A percentile compares a stretch with the other conserved stretches of the same genome.
Conservation (phyloP, 768 basidiomycete species). For the Megacollybia marginata region DNA sequence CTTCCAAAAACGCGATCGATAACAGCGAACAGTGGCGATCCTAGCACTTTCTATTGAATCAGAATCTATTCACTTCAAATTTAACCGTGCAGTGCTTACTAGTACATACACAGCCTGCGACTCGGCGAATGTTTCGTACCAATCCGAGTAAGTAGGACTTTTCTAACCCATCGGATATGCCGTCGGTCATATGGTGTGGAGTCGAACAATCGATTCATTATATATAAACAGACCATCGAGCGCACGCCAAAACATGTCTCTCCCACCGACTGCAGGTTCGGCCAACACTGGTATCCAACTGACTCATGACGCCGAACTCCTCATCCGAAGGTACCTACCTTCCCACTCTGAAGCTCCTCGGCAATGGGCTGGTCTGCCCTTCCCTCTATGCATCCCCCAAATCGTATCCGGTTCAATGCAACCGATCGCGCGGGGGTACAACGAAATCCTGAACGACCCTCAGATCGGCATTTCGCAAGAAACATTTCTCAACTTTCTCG, state of each 20-base stretch:
- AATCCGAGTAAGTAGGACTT: too few species aligned
- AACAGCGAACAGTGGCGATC: too few species aligned
- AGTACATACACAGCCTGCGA: too few species aligned
- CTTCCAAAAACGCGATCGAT: too few species aligned
- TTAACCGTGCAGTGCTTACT: too few species aligned
- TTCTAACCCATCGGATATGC: too few species aligned
- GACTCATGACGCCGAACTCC: neutral
- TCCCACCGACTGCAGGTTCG: neutral
- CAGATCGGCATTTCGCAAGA: slow-evolving; percentile 9
- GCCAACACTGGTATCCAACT: neutral
- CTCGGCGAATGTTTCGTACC: too few species aligned
- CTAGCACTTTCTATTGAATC: too few species aligned
- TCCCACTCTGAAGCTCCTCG: neutral
- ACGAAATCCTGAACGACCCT: slow-evolving; percentile 3
- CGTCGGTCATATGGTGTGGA: too few species aligned
- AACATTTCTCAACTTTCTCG: slow-evolving; percentile 14
- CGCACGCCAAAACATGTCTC: neutral
- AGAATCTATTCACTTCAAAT: too few species aligned
- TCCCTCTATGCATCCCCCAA: slow-evolving; percentile 15
- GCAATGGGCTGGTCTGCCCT: slow-evolving; percentile 1
- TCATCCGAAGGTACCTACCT: neutral
- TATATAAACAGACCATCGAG: too few species aligned
- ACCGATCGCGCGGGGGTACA: slow-evolving; percentile 14
- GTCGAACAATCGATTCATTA: too few species aligned
- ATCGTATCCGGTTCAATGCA: slow-evolving; percentile 8